Base-by-base conservation (phyloP, 78 protist genomes). In the Dictyostelium firmibasis region DNA sequence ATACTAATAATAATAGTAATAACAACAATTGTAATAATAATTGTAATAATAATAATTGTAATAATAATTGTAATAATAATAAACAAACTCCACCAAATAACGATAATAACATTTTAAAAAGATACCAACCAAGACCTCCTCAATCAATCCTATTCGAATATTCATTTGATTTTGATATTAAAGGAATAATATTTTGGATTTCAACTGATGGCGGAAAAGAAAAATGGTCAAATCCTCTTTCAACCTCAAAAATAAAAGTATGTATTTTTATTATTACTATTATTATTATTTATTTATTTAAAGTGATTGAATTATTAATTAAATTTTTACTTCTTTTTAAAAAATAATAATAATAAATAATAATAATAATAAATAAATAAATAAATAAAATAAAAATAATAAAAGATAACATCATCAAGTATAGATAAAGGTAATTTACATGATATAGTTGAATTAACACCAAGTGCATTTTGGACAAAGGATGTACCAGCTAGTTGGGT, bases 401-500 rank as follows among this genome's bases (percentile, higher is more conserved):
- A 33, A 18, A n/a, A 62, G 78, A 85, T 82, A 11, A 76, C 78
- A 27, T 81, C 88, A 38, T 84, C 86, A 16, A 67, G 78, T 74
- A 64, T 94, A 23, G 91, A 93, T 50, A 93, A 83, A 47, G 91
- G 91, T 20, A 79, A 77, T 70, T 64, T 41, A 41, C 27, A 78
- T 64, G 92, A 75, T 77, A 78, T 84, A 7, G 87, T 83, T 10
- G 91, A 78, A 20, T 57, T 84, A 44, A n/a, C 84, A 47, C 95
- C 96, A 18, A 50, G 27, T 47, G 96, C 85, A 72, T 85, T 96
- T 81, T 97, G 98, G 98, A 97, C 98, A 27, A 91, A 96, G 31
- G 97, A 97, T 62, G 89, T 97, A 50, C 98, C 98, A 16, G 94
- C 97, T 14, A 91, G 97, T 16, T 97, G 98, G 98, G 94, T 97